phyloP scores from a whole-genome alignment of 106 monocot species.

The Dendrobium officinale region DNA sequence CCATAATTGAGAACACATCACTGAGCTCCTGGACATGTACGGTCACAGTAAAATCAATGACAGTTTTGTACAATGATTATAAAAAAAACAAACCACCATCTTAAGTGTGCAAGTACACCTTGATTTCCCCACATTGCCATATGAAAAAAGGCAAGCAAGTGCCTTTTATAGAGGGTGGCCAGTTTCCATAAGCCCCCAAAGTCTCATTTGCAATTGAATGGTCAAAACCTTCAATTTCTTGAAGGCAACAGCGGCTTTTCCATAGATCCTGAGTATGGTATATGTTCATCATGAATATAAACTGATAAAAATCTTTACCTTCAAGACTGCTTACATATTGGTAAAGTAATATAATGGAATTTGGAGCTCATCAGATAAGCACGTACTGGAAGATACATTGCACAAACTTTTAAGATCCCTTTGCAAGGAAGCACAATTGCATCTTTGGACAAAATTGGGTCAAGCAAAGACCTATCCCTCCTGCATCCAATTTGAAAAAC shows the following conservation, averaged over 20 bases:
- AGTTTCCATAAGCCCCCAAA: conserved; percentile 80
- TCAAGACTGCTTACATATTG: not conserved
- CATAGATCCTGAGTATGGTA: conserved; percentile 69
- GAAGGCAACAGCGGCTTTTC: conserved; percentile 61
- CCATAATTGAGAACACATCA: conserved; percentile 55
- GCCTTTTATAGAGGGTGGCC: conserved; percentile 33
- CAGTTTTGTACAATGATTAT: not conserved
- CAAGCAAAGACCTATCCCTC: conserved; percentile 71
- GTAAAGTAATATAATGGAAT: not conserved
- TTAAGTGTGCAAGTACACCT: conserved; percentile 36
- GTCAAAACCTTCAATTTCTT: conserved; percentile 81
- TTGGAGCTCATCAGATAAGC: not conserved
- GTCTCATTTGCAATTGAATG: conserved; percentile 69
- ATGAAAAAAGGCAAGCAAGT: conserved; percentile 77
- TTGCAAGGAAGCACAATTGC: conserved; percentile 68
- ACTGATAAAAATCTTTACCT: not conserved
- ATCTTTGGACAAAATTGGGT: conserved; percentile 65
- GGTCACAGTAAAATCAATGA: not conserved
- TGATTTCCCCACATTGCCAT: conserved; percentile 82
- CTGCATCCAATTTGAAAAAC: conserved; percentile 22
- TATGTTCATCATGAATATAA: not conserved
- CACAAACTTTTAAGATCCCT: conserved; percentile 81
- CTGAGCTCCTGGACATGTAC: conserved; percentile 57
- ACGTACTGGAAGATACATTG: conserved; percentile 89
- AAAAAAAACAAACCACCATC: not conserved